Base-by-base conservation (phyloP, 768 basidiomycete species). In the Auriscalpium orientale region DNA sequence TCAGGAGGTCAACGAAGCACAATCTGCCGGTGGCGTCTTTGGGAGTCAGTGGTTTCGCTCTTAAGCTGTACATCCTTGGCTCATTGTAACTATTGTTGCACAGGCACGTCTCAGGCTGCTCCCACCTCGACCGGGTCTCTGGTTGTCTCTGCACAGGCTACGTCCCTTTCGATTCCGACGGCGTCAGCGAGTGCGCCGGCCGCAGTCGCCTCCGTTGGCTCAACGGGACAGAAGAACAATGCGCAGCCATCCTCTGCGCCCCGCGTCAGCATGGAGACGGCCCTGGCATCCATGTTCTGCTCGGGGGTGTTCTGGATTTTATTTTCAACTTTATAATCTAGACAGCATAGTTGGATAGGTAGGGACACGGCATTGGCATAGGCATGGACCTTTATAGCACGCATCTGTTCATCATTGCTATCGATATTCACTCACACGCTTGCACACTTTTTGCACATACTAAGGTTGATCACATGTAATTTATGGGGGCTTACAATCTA, bases 1-100 rank as follows among this genome's bases (percentile, higher is more conserved):
- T 20, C 58, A 66, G 1, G 76, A 71, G 15, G 62, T 79, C 20
- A 34, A 45, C 12, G 62, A 65, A 6, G 51, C 54, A 3, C 13
- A 58, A 35, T 21, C 53, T 43, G 51, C 78, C 68, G 4, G 62
- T 53, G 40, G 58, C 43, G 28, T 51, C 62, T 49, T 71, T 64
- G 28, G 64, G 65, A 49, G 70, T 75, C n/a, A 60, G 74, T 61
- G n/a, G 21, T 18, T 16, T n/a, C 20, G 40, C 8, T 50, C 22
- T 10, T 21, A 12, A 37, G 28, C 45, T n/a, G 38, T 10, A 20
- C 35, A 6, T 46, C 40, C 2, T 28, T 28, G 28, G 28, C 28
- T 28, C 5, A 46, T 21, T 18, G 11, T 51, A 1, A 37, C n/a
- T 15, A 36, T 18, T 10, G 8, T 18, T 20, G 8, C 16, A 12